Percentiles rank a stretch among this genome's conserved stretches.
These are phyloP conservation scores for Lachnellula willkommii DNA, from an alignment of 2,329 filamentous ascomycete genomes.

Conservation along the genomic window DNA sequence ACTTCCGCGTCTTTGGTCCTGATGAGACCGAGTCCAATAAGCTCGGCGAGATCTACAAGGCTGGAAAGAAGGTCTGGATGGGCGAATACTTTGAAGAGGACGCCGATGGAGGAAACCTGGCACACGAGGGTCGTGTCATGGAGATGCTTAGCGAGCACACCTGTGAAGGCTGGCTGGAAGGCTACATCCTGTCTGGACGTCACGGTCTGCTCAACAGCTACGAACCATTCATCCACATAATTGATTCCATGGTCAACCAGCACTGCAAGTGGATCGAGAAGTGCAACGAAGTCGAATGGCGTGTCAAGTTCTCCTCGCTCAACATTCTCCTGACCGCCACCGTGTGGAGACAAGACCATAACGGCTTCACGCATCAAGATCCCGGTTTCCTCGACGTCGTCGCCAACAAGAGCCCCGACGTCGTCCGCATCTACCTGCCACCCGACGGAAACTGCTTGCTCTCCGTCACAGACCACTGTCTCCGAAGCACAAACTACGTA, in stretches of 20 bases:
- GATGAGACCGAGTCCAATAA: slow-evolving; percentile 83
- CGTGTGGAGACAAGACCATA: slow-evolving; percentile 79
- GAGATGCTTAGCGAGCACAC: slow-evolving; percentile 82
- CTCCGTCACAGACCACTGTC: slow-evolving; percentile 70
- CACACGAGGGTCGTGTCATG: slow-evolving; percentile 66
- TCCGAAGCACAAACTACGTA: slow-evolving; percentile 70
- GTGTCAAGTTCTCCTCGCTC: slow-evolving; percentile 65
- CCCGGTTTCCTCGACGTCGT: slow-evolving; percentile 76
- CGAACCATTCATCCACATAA: slow-evolving; percentile 77
- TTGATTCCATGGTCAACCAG: slow-evolving; percentile 82
- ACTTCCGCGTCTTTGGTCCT: slow-evolving; percentile 72
- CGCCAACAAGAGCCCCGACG: slow-evolving; percentile 73
- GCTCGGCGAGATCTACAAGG: slow-evolving; percentile 64
- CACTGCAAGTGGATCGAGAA: slow-evolving; percentile 85
- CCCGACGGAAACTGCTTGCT: slow-evolving; percentile 75
- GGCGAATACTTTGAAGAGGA: slow-evolving; percentile 75
- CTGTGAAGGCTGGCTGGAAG: slow-evolving; percentile 74
- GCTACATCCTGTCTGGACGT: slow-evolving; percentile 68
- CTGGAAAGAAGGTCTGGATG: slow-evolving; percentile 75
- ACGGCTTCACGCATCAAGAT: slow-evolving; percentile 77
- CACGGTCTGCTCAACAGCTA: slow-evolving; percentile 76
- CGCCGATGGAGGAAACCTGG: slow-evolving; percentile 66
- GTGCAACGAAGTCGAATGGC: slow-evolving; percentile 73
- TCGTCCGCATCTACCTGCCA: slow-evolving; percentile 75
- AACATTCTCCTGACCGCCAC: slow-evolving; percentile 76